Percentiles rank a stretch among this genome's conserved stretches.
phyloP scores from a whole-genome alignment of 2,329 filamentous ascomycete species.

The Aspergillus hortae region DNA sequence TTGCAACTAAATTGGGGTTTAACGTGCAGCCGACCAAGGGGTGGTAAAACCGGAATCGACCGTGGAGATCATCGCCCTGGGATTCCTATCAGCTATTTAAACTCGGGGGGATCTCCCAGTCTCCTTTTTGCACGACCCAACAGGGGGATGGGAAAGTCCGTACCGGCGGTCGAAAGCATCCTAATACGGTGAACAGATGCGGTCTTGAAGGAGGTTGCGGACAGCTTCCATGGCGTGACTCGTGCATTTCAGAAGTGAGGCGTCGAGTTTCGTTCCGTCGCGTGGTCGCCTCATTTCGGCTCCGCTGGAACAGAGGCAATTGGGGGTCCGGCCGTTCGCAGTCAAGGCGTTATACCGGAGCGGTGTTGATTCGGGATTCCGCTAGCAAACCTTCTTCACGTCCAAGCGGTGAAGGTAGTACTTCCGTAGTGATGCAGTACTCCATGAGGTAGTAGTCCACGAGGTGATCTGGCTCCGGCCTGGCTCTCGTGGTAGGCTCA shows the following conservation, averaged over 20 bases:
- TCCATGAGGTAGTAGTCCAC: background rate
- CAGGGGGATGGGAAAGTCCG: background rate
- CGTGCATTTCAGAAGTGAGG: background rate
- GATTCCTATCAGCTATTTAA: constrained; percentile 4
- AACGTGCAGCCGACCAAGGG: background rate
- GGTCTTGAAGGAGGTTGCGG: background rate
- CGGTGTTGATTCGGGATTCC: constrained; percentile 8
- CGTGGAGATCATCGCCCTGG: background rate
- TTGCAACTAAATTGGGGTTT: background rate
- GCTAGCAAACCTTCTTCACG: background rate
- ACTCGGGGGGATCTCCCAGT: constrained; percentile 4
- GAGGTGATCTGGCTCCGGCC: background rate
- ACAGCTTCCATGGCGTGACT: background rate
- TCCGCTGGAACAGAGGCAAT: constrained; percentile 8
- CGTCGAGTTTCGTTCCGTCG: constrained; percentile 1
- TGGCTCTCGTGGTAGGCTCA: too few species aligned
- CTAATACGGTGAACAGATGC: background rate
- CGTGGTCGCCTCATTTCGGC: constrained; percentile 20
- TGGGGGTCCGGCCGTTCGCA: constrained; percentile 12
- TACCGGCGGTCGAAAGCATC: background rate
- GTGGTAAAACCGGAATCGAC: background rate
- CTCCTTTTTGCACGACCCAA: background rate
- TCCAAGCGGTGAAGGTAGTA: background rate
- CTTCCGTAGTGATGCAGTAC: background rate
- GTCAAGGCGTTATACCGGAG: constrained; percentile 10